These are phyloP conservation scores for Salicornia ramosissima DNA, from an alignment of 148 eudicot species.

Conservation along the genomic window DNA sequence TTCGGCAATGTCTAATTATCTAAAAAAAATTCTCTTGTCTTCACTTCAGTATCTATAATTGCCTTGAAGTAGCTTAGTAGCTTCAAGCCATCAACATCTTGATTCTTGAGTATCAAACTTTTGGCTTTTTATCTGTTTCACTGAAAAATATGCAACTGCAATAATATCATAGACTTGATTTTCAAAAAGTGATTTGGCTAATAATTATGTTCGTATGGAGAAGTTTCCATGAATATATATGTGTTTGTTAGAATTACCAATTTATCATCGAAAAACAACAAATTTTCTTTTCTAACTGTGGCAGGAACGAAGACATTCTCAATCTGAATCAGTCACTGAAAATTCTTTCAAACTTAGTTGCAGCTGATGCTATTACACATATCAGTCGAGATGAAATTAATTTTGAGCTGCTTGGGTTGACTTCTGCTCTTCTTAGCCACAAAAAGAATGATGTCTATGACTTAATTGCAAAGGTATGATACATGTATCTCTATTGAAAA, in stretches of 20 bases:
- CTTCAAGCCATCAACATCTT: background rate
- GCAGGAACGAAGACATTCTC: slow-evolving; percentile 51
- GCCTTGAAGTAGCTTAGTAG: background rate
- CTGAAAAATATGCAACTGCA: background rate
- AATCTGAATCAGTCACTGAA: slow-evolving; percentile 64
- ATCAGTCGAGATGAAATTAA: slow-evolving; percentile 61
- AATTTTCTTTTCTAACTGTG: background rate
- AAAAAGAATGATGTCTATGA: slow-evolving; percentile 52
- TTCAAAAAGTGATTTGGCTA: background rate
- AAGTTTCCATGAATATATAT: background rate
- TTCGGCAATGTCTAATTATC: background rate
- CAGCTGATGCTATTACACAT: slow-evolving; percentile 67
- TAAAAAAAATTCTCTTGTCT: too few relatives aligned
- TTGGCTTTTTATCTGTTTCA: background rate
- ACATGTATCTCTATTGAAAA: background rate
- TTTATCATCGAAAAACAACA: background rate
- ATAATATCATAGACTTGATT: background rate
- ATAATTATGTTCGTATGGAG: background rate
- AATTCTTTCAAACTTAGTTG: slow-evolving; percentile 78
- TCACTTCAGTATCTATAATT: background rate
- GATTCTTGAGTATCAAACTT: background rate
- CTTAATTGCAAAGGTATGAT: slow-evolving; percentile 69
- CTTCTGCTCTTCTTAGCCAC: slow-evolving; percentile 44
- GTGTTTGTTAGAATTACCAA: background rate
- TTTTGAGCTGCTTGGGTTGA: slow-evolving; percentile 66